These are phyloP conservation scores for Cairneyella variabilis DNA, from an alignment of 495 filamentous ascomycete species.

Conservation along the genomic window DNA sequence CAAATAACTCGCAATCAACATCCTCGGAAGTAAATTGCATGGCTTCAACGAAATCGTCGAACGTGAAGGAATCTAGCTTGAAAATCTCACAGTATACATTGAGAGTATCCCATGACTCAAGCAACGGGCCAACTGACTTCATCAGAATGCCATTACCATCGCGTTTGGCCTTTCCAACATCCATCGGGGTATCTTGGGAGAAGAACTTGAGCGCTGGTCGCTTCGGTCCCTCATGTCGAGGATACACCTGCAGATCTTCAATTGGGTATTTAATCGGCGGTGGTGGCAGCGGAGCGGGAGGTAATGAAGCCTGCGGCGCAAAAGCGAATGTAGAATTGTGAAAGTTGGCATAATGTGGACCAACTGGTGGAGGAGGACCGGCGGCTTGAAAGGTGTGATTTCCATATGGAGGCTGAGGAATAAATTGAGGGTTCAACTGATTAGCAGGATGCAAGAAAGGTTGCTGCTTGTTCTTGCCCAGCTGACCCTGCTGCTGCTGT, in stretches of 20 bases:
- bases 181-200: constrained; percentile 51
- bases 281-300: constrained; percentile 60
- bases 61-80: constrained; percentile 91
- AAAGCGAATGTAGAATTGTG: constrained; percentile 21
- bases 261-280: constrained; percentile 90
- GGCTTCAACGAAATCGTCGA: constrained; percentile 92
- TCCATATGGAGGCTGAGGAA: constrained; percentile 10
- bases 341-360: constrained; percentile 20
- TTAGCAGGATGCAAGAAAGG: constrained; percentile 26
- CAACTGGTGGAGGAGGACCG: constrained; percentile 16
- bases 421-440: constrained; percentile 7
- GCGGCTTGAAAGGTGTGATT: constrained; percentile 27
- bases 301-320: constrained; percentile 27
- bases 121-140: constrained; percentile 71
- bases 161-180: constrained; percentile 26
- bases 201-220: constrained; percentile 77
- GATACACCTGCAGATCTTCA: constrained; percentile 80
- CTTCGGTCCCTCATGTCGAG: constrained; percentile 50
- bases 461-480: constrained; percentile 24
- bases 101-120: constrained; percentile 93
- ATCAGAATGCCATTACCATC: constrained; percentile 61
- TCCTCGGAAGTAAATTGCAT: constrained; percentile 76
- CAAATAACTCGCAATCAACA: constrained; percentile 79
- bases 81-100: constrained; percentile 96
- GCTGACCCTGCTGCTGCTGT: constrained; percentile 24